Percentiles rank a stretch among this genome's conserved stretches.
phyloP scores from a whole-genome alignment of 176 grass and related monocot species.

The Bolboschoenus planiculmis region DNA sequence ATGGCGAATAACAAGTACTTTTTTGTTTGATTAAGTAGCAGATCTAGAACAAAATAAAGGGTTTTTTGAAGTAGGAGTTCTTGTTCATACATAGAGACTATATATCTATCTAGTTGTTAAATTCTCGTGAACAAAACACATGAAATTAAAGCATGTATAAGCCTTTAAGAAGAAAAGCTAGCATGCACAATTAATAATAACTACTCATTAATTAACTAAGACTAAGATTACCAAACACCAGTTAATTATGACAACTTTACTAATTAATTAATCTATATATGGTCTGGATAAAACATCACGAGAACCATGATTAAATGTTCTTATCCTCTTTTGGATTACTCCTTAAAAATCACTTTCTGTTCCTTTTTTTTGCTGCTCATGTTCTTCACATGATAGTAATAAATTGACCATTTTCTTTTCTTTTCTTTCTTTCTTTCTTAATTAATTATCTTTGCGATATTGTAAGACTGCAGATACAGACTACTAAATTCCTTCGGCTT shows the following conservation, averaged over 20 bases:
- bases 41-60: background rate
- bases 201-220: background rate
- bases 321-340: constrained; percentile 23
- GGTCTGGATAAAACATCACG: background rate
- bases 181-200: background rate
- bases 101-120: background rate
- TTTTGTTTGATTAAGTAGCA: background rate
- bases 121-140: constrained; percentile 10
- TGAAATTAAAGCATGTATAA: background rate
- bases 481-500: background rate
- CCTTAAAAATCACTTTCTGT: constrained; percentile 8
- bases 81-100: background rate
- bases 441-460: background rate
- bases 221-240: too few species aligned
- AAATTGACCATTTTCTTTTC: background rate
- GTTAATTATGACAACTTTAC: background rate
- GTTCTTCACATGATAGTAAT: background rate
- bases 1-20: background rate
- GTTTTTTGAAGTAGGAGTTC: background rate
- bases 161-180: background rate
- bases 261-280: background rate
- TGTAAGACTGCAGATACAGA: background rate
- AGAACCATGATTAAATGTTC: constrained; percentile 14
- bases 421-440: background rate
- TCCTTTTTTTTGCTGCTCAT: background rate